Percentiles rank a stretch among this genome's conserved stretches.
phyloP scores from a whole-genome alignment of 108 stramenopile species.

The Cyclostephanos tholiformis region DNA sequence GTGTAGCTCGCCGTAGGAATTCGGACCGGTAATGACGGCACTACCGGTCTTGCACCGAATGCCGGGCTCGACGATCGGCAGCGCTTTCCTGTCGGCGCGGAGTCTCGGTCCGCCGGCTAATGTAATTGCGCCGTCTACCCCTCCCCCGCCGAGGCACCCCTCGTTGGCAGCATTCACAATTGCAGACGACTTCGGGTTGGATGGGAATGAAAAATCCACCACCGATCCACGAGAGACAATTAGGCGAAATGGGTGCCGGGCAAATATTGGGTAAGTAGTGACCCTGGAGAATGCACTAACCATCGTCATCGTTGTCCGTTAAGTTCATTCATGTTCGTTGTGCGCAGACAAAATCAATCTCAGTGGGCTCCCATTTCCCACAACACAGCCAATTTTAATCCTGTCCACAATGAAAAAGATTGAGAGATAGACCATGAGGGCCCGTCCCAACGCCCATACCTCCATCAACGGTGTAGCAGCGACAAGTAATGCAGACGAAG shows the following conservation, averaged over 20 bases:
- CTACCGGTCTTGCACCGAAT: constrained; percentile 69
- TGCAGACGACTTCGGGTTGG: constrained; percentile 46
- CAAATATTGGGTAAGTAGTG: background rate
- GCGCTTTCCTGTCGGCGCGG: constrained; percentile 48
- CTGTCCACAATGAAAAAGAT: no score
- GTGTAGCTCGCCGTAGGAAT: constrained; percentile 53
- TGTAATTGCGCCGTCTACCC: constrained; percentile 88
- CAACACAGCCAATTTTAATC: no score
- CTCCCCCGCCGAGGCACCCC: constrained; percentile 81
- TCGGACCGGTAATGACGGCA: constrained; percentile 73
- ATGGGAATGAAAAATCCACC: constrained; percentile 36
- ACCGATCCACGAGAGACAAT: constrained; percentile 55
- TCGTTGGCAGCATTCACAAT: constrained; percentile 90
- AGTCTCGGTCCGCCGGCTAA: constrained; percentile 67
- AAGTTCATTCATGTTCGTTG: background rate
- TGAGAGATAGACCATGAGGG: constrained; percentile 10
- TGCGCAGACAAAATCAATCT: no score
- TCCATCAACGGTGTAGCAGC: constrained; percentile 1
- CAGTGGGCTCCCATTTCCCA: no score
- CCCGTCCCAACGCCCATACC: constrained; percentile 1
- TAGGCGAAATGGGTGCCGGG: constrained; percentile 34
- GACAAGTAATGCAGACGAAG: background rate
- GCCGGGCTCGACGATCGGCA: constrained; percentile 46
- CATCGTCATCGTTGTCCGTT: background rate
- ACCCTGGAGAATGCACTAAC: background rate